Evolutionary conservation across 2,329 filamentous ascomycete species (phyloP).

Genomic region (Botryotinia calthae): DNA sequence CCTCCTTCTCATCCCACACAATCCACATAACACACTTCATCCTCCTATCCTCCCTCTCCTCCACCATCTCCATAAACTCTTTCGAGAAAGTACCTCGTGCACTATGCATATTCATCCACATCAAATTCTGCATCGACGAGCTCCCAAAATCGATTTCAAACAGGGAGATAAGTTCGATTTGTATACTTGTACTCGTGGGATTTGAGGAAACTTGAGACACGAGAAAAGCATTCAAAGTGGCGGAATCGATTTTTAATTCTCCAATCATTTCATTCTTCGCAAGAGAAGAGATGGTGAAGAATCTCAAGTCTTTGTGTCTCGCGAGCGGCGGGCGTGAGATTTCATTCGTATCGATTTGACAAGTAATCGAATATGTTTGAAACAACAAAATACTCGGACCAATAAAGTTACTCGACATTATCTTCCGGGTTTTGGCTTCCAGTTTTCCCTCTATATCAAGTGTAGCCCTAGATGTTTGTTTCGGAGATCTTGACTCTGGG

Average conservation of each 20-base stretch:
- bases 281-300: neutral
- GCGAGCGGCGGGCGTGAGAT: neutral
- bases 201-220: accelerated
- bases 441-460: neutral
- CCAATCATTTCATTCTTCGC: neutral
- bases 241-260: neutral
- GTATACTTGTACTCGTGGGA: accelerated
- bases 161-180: neutral
- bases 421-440: neutral
- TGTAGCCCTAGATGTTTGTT: no score
- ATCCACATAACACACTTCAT: constrained; percentile 8
- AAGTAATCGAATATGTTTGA: neutral
- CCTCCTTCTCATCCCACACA: neutral
- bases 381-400: neutral
- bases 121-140: neutral
- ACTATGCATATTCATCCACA: constrained; percentile 1
- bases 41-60: no score
- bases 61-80: neutral
- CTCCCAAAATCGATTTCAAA: neutral
- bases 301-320: neutral
- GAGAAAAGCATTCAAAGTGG: neutral
- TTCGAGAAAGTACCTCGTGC: neutral
- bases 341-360: neutral
- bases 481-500: no score
- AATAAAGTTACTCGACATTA: neutral